Conservation (phyloP, 2,329 filamentous ascomycete genomes). For the Fonsecaea erecta region DNA sequence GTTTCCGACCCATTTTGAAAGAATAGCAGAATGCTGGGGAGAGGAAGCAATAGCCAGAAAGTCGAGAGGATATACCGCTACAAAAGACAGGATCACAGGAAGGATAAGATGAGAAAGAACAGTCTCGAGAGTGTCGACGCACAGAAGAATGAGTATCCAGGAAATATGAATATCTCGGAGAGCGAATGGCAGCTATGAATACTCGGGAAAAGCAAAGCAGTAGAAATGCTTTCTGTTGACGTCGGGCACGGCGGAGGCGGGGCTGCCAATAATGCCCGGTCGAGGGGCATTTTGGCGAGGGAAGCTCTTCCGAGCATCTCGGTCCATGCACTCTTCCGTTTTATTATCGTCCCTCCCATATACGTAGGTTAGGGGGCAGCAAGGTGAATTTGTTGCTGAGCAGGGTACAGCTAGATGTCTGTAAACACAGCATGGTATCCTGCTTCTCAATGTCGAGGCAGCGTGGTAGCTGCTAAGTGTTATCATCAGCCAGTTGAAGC, state of each 20-base stretch:
- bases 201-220: neutral
- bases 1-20: slow-evolving; percentile 85
- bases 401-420: neutral
- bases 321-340: slow-evolving; percentile 17
- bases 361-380: neutral
- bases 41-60: neutral
- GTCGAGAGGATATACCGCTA: neutral
- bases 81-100: neutral
- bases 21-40: neutral
- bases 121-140: neutral
- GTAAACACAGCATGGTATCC: neutral
- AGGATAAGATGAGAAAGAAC: neutral
- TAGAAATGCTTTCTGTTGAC: slow-evolving; percentile 27
- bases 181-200: neutral
- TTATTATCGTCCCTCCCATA: slow-evolving; percentile 8
- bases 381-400: neutral
- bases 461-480: neutral
- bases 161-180: neutral
- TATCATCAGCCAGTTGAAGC: neutral
- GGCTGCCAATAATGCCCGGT: slow-evolving; percentile 26
- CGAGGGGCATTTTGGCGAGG: slow-evolving; percentile 11
- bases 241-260: slow-evolving; percentile 18
- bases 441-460: neutral
- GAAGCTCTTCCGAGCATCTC: slow-evolving; percentile 25
- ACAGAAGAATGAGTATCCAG: neutral